Conservation (phyloP, 805 yeast species). For the Wickerhamiella spandovensis region DNA sequence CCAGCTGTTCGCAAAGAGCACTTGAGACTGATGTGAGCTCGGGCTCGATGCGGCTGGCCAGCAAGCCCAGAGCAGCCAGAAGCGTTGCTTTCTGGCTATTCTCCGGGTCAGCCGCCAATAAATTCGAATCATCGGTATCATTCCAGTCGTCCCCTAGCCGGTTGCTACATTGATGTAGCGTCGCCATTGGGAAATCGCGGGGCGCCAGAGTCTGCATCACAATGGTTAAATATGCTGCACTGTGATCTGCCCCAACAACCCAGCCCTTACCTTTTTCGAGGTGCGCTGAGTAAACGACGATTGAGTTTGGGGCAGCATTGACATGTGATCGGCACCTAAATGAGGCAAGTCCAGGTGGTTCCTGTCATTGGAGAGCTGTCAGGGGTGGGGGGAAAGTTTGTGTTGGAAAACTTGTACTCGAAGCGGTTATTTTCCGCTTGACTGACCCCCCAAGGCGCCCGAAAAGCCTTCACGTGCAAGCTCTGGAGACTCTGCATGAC, state of each 20-base stretch:
- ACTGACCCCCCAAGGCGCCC: too few species aligned
- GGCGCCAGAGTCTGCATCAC: neutral
- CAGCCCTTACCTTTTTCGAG: neutral
- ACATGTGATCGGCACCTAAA: neutral
- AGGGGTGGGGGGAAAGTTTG: too few species aligned
- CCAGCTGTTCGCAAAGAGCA: neutral
- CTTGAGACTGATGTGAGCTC: neutral
- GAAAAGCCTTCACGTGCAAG: too few species aligned
- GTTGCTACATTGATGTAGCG: neutral
- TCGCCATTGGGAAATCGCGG: neutral
- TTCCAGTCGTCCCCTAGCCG: neutral
- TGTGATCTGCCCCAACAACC: neutral
- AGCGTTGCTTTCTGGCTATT: neutral
- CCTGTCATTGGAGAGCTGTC: neutral
- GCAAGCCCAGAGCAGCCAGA: neutral
- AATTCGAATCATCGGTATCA: neutral
- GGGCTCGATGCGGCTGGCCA: constrained; percentile 1
- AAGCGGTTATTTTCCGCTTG: too few species aligned
- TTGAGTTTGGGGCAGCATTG: neutral
- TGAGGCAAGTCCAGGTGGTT: neutral
- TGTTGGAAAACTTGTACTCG: too few species aligned
- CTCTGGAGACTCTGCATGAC: too few species aligned
- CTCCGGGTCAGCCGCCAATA: neutral
- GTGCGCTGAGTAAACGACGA: neutral
- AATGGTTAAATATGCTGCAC: neutral